Percentiles rank a stretch among this genome's conserved stretches.
These are phyloP conservation scores for Kodamaea alishanica DNA, from an alignment of 1,139 yeast species.

Conservation along the genomic window DNA sequence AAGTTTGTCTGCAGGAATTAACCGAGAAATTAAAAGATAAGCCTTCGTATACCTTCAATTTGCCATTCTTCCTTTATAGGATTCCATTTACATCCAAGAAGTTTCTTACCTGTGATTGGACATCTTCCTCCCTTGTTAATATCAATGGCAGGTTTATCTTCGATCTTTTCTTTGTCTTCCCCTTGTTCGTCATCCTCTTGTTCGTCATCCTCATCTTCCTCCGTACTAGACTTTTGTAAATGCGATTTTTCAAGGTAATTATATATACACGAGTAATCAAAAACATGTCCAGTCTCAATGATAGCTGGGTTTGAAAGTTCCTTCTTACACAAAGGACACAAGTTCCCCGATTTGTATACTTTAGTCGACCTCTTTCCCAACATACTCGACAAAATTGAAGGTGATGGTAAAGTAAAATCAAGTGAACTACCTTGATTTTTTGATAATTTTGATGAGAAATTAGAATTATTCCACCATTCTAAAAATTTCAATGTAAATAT, in stretches of 20 bases:
- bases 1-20: neutral
- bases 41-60: constrained; percentile 67
- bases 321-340: constrained; percentile 72
- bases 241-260: constrained; percentile 53
- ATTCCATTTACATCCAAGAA: constrained; percentile 72
- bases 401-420: constrained; percentile 55
- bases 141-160: constrained; percentile 16
- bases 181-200: constrained; percentile 12
- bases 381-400: constrained; percentile 27
- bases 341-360: constrained; percentile 29
- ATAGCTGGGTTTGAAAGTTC: constrained; percentile 75
- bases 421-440: constrained; percentile 49
- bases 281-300: constrained; percentile 87
- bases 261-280: constrained; percentile 84
- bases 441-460: constrained; percentile 61
- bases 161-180: constrained; percentile 17
- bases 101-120: constrained; percentile 73
- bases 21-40: constrained; percentile 44
- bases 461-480: constrained; percentile 93
- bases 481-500: constrained; percentile 80
- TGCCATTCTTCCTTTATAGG: constrained; percentile 61
- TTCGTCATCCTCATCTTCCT: constrained; percentile 8
- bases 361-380: constrained; percentile 12
- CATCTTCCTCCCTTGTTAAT: constrained; percentile 66
- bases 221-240: constrained; percentile 27